Evolutionary conservation across 805 yeast species (phyloP), one percentile per base, ranked within the genome.

Genomic region (Saccharomycopsis sp.): DNA sequence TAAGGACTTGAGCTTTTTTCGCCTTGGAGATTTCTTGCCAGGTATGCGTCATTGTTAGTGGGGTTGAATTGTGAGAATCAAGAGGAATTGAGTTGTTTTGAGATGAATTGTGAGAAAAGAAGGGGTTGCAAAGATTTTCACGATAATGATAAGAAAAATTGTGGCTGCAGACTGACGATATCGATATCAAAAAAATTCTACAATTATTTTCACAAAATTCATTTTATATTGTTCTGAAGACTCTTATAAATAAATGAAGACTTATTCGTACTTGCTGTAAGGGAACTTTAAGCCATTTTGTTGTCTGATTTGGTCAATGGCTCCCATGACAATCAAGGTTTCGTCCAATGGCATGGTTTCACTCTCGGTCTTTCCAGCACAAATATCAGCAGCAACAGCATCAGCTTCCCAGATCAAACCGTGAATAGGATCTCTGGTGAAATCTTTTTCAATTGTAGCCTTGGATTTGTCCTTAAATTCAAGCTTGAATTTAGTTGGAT

Each of bases 321-420:
- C 52, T 17, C 53, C 58, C 70, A 71, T 65, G 30, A 72, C 66
- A 36, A 63, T 51, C 29, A 68, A 47, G 25, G 72, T 62, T 55
- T 75, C 79, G 4, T 52, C 62, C 52, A 60, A 61, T 2, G 76
- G 67, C 52, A 64, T 55, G 3, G 52, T 34, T 15, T 49, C 54
- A 44, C 64, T 62, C 46, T 64, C 61, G 13, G 52, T 49, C 40
- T 55, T 59, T 10, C 73, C 72, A 13, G 53, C 56, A 4, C 51
- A 40, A 31, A 74, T 57, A 40, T 66, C 70, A 35, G 61, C 54
- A 3, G 74, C 78, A 23, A 65, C 66, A 3, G 70, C 75, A 49
- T 72, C 67, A 1, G 78, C 78, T 55, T 74, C 79, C 53, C 66
- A 67, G 49, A 68, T 69, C 52, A 72, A 67, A 0, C 81, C 81